Base-by-base conservation (phyloP, 1,284 basidiomycete genomes). In the Moesziomyces sp. region DNA sequence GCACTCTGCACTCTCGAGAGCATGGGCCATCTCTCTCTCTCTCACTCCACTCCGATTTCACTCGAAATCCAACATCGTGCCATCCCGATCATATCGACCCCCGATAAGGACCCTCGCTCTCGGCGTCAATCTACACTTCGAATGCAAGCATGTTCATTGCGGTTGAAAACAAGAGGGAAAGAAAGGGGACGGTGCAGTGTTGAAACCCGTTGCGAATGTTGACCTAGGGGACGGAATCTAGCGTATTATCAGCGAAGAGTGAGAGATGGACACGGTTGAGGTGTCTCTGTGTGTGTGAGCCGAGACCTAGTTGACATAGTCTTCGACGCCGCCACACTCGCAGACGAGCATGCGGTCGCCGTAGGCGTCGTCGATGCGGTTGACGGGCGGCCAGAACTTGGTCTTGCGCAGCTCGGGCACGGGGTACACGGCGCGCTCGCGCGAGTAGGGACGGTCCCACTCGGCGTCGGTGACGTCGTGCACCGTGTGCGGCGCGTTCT, bases 401-500 rank as follows among this genome's bases (percentile, higher is more conserved):
- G 58, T 72, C 48, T 68, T 47, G 40, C 69, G 61, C 40, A 82
- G 56, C 24, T 63, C 48, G 28, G 61, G 47, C 5, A 82, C 77
- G 1, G 81, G 81, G 70, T 77, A 83, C 7, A 73, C 81, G 7
- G 81, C 81, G 3, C 64, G 51, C 26, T 80, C 76, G 21, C 81
- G 53, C 18, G 65, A 45, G 61, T 83, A 83, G 0, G 77, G 77
- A 13, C 89, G 88, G 77, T 92, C 89, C 96, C 96, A 99, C 67
- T 93, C 87, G 55, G 88, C 88, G 53, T 91, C 90, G 8, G 90
- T 87, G 56, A 98, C 87, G 45, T 91, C 88, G 45, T 90, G 89
- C 44, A 93, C 88, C 0, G 96, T 91, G 85, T 98, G 96, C 45
- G 96, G 96, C 0, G 96, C 93, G 81, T 97, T 94, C 86, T 91